phyloP scores from a whole-genome alignment of 768 basidiomycete genomes.

The Lactarius evosmus region DNA sequence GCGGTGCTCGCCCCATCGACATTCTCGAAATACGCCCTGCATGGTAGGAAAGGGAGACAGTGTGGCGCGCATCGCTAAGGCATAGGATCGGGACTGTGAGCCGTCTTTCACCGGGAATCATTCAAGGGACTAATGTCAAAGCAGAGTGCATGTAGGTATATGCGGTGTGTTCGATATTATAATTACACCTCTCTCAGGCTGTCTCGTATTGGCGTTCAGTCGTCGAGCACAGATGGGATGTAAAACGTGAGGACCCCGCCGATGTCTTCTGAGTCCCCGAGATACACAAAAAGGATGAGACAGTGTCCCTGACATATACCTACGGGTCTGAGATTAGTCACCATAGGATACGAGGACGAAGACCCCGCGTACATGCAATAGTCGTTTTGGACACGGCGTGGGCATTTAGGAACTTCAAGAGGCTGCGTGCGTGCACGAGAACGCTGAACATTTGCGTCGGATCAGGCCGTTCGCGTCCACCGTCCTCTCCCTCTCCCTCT shows the following conservation, averaged over 20 bases:
- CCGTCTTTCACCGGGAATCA: too few species aligned
- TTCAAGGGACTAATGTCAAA: too few species aligned
- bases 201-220: conserved; percentile 34
- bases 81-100: too few species aligned
- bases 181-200: too few species aligned
- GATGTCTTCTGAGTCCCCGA: conserved; percentile 72
- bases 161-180: too few species aligned
- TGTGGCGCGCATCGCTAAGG: too few species aligned
- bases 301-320: conserved; percentile 82
- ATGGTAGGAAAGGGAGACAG: too few species aligned
- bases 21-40: too few species aligned
- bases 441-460: conserved; percentile 60
- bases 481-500: conserved; percentile 38
- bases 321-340: conserved; percentile 32
- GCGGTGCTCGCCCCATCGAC: too few species aligned
- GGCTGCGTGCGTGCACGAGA: conserved; percentile 66
- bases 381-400: conserved; percentile 81
- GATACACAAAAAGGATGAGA: conserved; percentile 85
- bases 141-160: too few species aligned
- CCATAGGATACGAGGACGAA: not conserved
- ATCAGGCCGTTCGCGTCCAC: conserved; percentile 41
- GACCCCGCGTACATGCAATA: conserved; percentile 66
- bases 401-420: conserved; percentile 77
- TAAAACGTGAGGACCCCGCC: conserved; percentile 89
- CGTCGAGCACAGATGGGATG: conserved; percentile 74